Base-by-base conservation (phyloP, 1,284 basidiomycete genomes). In the Ustilago lituana region DNA sequence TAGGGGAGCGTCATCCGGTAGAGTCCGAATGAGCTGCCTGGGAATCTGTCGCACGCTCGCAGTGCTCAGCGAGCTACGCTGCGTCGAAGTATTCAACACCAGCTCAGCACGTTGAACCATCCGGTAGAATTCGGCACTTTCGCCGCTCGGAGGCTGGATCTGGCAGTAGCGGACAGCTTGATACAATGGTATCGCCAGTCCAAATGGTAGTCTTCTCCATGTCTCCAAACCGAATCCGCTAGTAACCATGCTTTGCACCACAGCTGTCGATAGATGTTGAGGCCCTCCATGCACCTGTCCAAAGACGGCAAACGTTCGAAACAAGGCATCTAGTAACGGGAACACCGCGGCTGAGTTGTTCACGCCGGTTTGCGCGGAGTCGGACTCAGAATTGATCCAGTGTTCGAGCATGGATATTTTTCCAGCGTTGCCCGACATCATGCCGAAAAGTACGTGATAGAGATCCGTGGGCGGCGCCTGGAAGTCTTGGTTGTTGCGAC, bases 151-250 rank as follows among this genome's bases (percentile, higher is more conserved):
- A 1, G 94, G 92, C 0, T 88, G 86, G 12, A 90, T 82, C 75
- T 94, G 93, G 72, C 90, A 92, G 10, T 89, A 89, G 50, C 92
- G 85, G 22, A 91, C 85, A 5, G 91, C 91, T 81, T 98, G 94
- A 50, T 89, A 84, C 5, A 97, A 83, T 0, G 94, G 93, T 8
- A 92, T 84, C 1, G 89, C 87, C 15, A 95, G 83, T 0, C 91
- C 91, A 6, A 91, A 82, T 1, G 92, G 88, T 3, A 86, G 58
- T 20, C 78, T 69, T 73, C 73, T 86, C 81, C 83, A 87, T 77
- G 71, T 89, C 65, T 85, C 85, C 15, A 82, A 76, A 50, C 85
- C 86, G 39, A 88, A 84, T 3, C 85, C 82, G 12, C 84, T 77
- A 1, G 84, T 80, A 23, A 92, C 85, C 83, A 94, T 87, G 23